These are phyloP conservation scores for Stereum hirsutum DNA, from an alignment of 1,284 basidiomycete species.

Conservation along the genomic window DNA sequence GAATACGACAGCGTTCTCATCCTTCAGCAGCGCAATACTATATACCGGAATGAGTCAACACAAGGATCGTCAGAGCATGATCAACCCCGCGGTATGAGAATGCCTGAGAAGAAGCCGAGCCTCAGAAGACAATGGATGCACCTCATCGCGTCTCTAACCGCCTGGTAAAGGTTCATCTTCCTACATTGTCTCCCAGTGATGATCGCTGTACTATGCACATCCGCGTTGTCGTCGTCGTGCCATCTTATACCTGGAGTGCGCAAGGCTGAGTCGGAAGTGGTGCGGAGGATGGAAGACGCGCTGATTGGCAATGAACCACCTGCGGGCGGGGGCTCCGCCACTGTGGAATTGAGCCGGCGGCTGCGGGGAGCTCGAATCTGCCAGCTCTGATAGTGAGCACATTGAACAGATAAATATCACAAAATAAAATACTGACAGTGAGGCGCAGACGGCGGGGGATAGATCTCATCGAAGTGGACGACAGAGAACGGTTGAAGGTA, in stretches of 20 bases:
- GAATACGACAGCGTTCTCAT: conserved; percentile 83
- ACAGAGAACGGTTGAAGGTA: neutral
- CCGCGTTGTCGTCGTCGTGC: conserved; percentile 47
- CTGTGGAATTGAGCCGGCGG: too few species aligned
- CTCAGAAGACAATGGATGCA: conserved; percentile 20
- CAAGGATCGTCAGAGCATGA: too few species aligned
- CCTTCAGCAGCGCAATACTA: conserved; percentile 76
- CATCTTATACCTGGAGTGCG: conserved; percentile 66
- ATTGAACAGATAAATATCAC: too few species aligned
- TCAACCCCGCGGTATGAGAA: conserved; percentile 1
- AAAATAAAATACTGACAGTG: too few species aligned
- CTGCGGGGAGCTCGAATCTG: too few species aligned
- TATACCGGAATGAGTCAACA: too few species aligned
- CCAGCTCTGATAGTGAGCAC: too few species aligned
- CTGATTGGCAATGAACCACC: conserved; percentile 64
- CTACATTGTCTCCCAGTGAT: conserved; percentile 76
- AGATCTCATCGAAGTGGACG: conserved; percentile 1
- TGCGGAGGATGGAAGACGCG: conserved; percentile 50
- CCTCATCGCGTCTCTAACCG: conserved; percentile 85
- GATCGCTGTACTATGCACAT: conserved; percentile 30
- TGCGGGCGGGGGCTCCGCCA: conserved; percentile 54
- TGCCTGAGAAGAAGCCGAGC: conserved; percentile 6
- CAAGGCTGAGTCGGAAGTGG: conserved; percentile 59
- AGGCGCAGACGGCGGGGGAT: neutral
- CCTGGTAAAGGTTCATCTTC: conserved; percentile 89